Evolutionary conservation across 2,329 filamentous ascomycete species (phyloP).

Genomic region (Cercospora sp.): DNA sequence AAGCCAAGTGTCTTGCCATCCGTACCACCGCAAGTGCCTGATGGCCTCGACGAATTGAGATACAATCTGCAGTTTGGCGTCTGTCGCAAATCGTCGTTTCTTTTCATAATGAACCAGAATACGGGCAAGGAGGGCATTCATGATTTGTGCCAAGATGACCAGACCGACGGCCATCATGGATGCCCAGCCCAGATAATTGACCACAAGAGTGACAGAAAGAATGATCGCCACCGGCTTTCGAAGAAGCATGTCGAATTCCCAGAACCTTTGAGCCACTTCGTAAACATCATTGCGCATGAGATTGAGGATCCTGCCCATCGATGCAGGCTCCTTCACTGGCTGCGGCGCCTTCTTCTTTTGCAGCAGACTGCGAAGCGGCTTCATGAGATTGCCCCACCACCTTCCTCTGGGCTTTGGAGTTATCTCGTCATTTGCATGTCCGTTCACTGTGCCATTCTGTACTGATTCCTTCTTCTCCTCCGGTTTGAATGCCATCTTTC

Average conservation of each 20-base stretch:
- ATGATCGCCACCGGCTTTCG: constrained; percentile 75
- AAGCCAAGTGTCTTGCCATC: constrained; percentile 78
- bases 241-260: constrained; percentile 78
- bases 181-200: constrained; percentile 76
- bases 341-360: constrained; percentile 34
- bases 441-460: constrained; percentile 30
- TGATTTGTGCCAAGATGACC: constrained; percentile 58
- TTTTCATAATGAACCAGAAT: constrained; percentile 68
- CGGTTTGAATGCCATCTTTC: constrained; percentile 56
- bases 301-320: constrained; percentile 88
- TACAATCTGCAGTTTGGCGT: constrained; percentile 74
- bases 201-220: constrained; percentile 71
- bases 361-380: constrained; percentile 21
- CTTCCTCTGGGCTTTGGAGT: constrained; percentile 4
- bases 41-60: constrained; percentile 86
- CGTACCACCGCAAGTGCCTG: constrained; percentile 77
- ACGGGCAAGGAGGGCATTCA: constrained; percentile 69
- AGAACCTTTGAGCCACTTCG: constrained; percentile 77
- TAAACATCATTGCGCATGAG: constrained; percentile 79
- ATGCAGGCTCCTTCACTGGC: constrained; percentile 60
- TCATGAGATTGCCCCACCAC: constrained; percentile 1
- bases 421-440: constrained; percentile 3
- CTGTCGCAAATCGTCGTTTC: constrained; percentile 70
- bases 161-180: constrained; percentile 71
- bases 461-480: constrained; percentile 14